Evolutionary conservation across 2,329 filamentous ascomycete species (phyloP).

Genomic region (Domatiomyces catenatus): DNA sequence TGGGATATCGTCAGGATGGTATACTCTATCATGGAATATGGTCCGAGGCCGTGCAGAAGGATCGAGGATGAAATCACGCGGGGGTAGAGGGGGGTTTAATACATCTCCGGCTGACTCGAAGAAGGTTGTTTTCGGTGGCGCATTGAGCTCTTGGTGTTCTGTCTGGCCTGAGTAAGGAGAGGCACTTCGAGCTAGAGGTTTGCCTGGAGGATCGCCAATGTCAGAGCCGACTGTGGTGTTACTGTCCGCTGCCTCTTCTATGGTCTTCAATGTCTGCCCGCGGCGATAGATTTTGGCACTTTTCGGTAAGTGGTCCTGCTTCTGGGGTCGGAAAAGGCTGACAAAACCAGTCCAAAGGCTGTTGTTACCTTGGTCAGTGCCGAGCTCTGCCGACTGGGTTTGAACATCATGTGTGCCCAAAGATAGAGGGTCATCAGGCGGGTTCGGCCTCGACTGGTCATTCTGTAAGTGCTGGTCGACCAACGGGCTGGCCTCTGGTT

Average conservation of each 20-base stretch:
- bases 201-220: conserved; percentile 22
- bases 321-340: conserved; percentile 55
- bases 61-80: conserved; percentile 66
- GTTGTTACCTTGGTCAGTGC: conserved; percentile 20
- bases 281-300: conserved; percentile 54
- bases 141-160: conserved; percentile 35
- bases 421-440: not conserved
- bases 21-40: conserved; percentile 93
- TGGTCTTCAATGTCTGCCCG: conserved; percentile 54
- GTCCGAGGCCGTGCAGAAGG: conserved; percentile 67
- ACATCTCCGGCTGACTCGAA: conserved; percentile 91
- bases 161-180: conserved; percentile 31
- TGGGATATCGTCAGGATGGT: conserved; percentile 86
- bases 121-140: conserved; percentile 79
- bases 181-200: conserved; percentile 32
- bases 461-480: conserved; percentile 7
- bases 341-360: conserved; percentile 50
- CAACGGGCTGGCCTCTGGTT: conserved; percentile 14
- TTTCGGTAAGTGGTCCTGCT: conserved; percentile 5
- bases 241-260: conserved; percentile 26
- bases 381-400: conserved; percentile 7
- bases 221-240: conserved; percentile 1
- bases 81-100: conserved; percentile 74
- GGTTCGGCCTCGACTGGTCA: conserved; percentile 3
- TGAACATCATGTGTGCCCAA: not conserved